phyloP scores from a whole-genome alignment of 2,329 filamentous ascomycete genomes.

The Calonectria leucothoes region DNA sequence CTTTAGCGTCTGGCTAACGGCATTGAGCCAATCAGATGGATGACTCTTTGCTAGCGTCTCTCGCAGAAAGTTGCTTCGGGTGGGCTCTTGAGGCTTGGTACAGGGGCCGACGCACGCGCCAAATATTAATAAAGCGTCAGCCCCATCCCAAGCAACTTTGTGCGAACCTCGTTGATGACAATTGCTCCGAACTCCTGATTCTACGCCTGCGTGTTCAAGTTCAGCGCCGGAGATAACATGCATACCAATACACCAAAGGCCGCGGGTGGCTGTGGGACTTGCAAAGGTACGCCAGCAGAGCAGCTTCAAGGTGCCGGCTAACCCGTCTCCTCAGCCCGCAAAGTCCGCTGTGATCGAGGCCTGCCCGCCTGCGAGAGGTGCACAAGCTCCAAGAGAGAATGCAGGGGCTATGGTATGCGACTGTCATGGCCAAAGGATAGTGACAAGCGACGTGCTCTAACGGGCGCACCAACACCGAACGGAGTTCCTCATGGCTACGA shows the following conservation, averaged over 20 bases:
- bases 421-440: conserved; percentile 31
- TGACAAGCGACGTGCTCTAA: conserved; percentile 28
- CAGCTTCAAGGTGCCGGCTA: background rate
- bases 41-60: background rate
- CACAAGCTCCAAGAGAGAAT: background rate
- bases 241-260: conserved; percentile 15
- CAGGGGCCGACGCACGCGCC: background rate
- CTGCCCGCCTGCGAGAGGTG: conserved; percentile 28
- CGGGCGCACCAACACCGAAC: background rate
- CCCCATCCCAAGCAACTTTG: conserved; percentile 21
- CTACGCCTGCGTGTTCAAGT: background rate
- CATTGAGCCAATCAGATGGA: background rate
- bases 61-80: conserved; percentile 17
- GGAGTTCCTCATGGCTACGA: background rate
- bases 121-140: background rate
- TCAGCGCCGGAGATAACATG: background rate
- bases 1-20: background rate
- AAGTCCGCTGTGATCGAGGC: conserved; percentile 32
- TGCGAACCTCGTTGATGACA: background rate
- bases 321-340: conserved; percentile 27
- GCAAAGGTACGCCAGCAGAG: conserved; percentile 26
- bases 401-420: conserved; percentile 29
- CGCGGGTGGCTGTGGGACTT: conserved; percentile 35
- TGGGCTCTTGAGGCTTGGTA: background rate
- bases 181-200: background rate